These are phyloP conservation scores for Cercospora canescens DNA, from an alignment of 2,329 filamentous ascomycete genomes.

Conservation along the genomic window DNA sequence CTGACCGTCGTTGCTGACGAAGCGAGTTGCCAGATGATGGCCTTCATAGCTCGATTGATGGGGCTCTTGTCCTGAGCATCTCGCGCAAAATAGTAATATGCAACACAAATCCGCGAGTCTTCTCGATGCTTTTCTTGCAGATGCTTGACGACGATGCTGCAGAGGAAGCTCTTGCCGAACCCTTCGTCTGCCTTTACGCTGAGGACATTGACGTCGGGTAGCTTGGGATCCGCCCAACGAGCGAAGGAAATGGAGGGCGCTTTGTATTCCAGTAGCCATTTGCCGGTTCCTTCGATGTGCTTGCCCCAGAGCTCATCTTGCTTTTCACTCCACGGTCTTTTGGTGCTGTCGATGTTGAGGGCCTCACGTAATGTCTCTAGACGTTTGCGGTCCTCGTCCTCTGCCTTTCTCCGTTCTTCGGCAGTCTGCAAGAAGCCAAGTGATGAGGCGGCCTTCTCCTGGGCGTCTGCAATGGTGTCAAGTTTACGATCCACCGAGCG, in stretches of 20 bases:
- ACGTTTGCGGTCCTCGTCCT: constrained; percentile 10
- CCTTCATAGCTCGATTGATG: background rate
- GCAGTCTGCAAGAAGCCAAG: constrained; percentile 5
- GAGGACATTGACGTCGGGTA: background rate
- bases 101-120: background rate
- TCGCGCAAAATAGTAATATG: background rate
- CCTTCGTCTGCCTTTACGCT: background rate
- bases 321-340: background rate
- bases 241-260: background rate
- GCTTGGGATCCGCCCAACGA: background rate
- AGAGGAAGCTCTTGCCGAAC: background rate
- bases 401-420: background rate
- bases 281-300: constrained; percentile 7
- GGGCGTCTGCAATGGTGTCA: background rate
- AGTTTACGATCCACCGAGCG: background rate
- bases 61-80: background rate
- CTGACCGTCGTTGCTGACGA: background rate
- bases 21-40: background rate
- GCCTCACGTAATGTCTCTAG: background rate
- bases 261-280: background rate
- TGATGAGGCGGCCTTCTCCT: background rate
- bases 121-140: background rate
- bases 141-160: background rate
- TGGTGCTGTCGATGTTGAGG: background rate
- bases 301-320: constrained; percentile 5